Conservation (phyloP, 148 eudicot genomes). For the Polygonum aviculare region DNA sequence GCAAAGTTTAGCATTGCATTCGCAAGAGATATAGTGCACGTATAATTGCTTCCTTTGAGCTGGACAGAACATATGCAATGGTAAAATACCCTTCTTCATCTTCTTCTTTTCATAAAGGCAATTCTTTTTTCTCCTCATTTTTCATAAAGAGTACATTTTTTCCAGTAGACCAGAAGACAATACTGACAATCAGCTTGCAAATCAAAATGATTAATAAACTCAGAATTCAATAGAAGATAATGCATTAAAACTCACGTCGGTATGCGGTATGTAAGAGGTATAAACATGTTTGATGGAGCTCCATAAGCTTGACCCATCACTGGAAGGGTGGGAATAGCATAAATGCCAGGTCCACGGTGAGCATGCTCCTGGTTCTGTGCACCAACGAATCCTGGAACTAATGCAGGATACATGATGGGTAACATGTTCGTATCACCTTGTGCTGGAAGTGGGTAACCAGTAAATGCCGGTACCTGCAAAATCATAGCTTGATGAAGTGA, state of each 20-base stretch:
- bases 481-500: conserved; percentile 10
- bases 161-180: neutral
- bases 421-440: conserved; percentile 47
- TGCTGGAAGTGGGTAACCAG: conserved; percentile 31
- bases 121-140: neutral
- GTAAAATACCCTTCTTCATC: neutral
- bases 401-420: conserved; percentile 67
- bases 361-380: conserved; percentile 54
- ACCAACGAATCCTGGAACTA: conserved; percentile 49
- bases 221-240: neutral
- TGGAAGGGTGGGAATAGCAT: conserved; percentile 77
- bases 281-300: conserved; percentile 61
- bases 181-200: neutral
- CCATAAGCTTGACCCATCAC: conserved; percentile 52
- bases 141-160: neutral
- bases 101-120: neutral
- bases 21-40: neutral
- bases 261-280: conserved; percentile 80
- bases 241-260: conserved; percentile 63
- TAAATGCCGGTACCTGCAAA: conserved; percentile 32
- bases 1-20: neutral
- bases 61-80: neutral
- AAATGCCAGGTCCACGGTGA: conserved; percentile 81
- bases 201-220: neutral
- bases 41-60: neutral